These are phyloP conservation scores for Teratosphaeria pseudoeucalypti DNA, from an alignment of 2,329 filamentous ascomycete genomes.

Conservation along the genomic window DNA sequence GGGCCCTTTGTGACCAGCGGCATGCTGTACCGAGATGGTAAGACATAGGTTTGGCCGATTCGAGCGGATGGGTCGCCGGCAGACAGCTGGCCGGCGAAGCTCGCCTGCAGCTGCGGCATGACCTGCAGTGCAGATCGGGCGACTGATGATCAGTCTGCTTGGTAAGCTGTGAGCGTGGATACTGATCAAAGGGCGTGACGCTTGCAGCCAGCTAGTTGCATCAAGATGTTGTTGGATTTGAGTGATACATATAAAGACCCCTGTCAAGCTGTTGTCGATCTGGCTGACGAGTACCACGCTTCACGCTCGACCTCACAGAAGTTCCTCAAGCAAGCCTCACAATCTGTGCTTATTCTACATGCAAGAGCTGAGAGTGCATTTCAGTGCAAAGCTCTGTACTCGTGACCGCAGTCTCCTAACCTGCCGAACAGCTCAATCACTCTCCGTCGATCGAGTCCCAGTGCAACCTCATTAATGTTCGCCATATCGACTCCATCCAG, in stretches of 20 bases:
- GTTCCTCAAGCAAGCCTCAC: not conserved
- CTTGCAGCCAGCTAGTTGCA: not conserved
- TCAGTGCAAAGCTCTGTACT: constrained; percentile 23
- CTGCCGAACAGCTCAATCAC: constrained; percentile 22
- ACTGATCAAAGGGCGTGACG: not conserved
- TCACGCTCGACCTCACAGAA: not conserved
- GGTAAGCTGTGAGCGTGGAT: not conserved
- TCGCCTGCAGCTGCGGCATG: not conserved
- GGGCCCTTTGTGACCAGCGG: not conserved
- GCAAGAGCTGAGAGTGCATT: not conserved
- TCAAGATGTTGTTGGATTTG: not conserved
- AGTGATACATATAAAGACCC: not conserved
- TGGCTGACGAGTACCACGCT: not conserved
- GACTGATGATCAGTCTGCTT: not conserved
- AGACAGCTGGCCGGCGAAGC: not conserved
- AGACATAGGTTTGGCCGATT: not conserved
- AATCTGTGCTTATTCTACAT: not conserved
- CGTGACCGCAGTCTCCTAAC: constrained; percentile 33
- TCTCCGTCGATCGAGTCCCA: constrained; percentile 20
- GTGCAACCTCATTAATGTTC: constrained; percentile 24
- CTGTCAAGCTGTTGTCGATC: not conserved
- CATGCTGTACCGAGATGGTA: not conserved
- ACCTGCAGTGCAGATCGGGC: not conserved
- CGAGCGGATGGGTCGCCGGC: not conserved
- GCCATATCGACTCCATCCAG: constrained; percentile 28